Evolutionary conservation across 2,329 filamentous ascomycete species (phyloP).

Genomic region (Huntiella decipiens): DNA sequence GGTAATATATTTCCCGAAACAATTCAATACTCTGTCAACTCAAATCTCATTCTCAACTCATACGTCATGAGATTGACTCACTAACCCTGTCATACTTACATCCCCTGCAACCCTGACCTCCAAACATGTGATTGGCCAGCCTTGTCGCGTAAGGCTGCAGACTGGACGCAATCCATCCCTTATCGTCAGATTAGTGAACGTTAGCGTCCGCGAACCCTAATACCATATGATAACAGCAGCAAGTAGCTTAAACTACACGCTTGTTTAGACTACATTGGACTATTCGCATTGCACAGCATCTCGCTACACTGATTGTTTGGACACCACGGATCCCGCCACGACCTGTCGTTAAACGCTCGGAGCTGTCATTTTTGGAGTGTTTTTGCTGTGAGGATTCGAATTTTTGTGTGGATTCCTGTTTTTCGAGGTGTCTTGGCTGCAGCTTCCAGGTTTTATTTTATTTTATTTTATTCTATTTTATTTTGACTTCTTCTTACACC

Average conservation of each 20-base stretch:
- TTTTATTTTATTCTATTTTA: not conserved
- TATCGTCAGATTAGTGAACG: too few relatives aligned
- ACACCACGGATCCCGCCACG: too few relatives aligned
- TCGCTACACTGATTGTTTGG: too few relatives aligned
- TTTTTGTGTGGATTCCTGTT: not conserved
- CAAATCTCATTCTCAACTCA: too few relatives aligned
- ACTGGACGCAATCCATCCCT: too few relatives aligned
- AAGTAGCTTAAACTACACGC: too few relatives aligned
- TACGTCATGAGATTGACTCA: not conserved
- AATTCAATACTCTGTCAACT: not conserved
- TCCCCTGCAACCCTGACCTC: not conserved
- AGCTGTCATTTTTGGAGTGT: too few relatives aligned
- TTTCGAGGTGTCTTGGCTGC: not conserved
- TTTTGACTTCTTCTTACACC: not conserved
- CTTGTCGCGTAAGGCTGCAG: not conserved
- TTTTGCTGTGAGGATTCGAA: not conserved
- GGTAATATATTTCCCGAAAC: too few relatives aligned
- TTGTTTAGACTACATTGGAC: not conserved
- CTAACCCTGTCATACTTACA: not conserved
- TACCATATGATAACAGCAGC: too few relatives aligned
- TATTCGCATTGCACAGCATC: not conserved
- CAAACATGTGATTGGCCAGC: slow-evolving; percentile 6
- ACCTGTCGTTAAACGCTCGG: too few relatives aligned
- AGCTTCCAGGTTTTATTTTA: slow-evolving; percentile 1
- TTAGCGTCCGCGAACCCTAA: too few relatives aligned